These are phyloP conservation scores for Fusarium denticulatum DNA, from an alignment of 2,329 filamentous ascomycete species.

Conservation along the genomic window DNA sequence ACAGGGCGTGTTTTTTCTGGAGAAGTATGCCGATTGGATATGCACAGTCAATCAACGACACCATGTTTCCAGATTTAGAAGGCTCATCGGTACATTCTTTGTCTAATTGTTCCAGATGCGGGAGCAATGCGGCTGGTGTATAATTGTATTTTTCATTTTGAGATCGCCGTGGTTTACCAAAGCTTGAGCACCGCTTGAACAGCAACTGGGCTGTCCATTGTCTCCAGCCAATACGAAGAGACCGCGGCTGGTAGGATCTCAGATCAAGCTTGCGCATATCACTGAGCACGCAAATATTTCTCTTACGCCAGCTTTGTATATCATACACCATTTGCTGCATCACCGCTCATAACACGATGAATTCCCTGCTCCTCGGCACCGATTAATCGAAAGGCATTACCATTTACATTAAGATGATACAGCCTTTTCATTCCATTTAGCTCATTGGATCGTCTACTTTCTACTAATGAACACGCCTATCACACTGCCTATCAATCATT, in stretches of 20 bases:
- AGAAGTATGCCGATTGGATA: background rate
- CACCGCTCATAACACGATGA: background rate
- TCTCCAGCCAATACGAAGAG: background rate
- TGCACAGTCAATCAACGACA: background rate
- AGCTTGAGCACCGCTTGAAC: conserved; percentile 8
- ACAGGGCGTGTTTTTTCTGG: background rate
- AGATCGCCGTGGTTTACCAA: conserved; percentile 1
- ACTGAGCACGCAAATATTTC: no score
- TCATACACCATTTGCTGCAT: no score
- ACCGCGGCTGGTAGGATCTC: no score
- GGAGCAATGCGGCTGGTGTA: background rate
- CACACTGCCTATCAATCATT: background rate
- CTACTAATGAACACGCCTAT: background rate
- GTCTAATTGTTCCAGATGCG: background rate
- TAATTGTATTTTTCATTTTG: background rate
- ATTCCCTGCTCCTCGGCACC: background rate
- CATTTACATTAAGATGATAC: conserved; percentile 5
- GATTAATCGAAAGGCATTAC: background rate
- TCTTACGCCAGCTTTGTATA: no score
- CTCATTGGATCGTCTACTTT: background rate
- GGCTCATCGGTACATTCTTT: background rate
- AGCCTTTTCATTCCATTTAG: background rate
- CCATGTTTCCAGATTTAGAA: background rate
- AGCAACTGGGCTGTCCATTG: background rate
- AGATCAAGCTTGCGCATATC: no score